A percentile compares a stretch with the other conserved stretches of the same genome.
These are phyloP conservation scores for Phylloporus sp. DNA, from an alignment of 768 basidiomycete species.

Conservation along the genomic window DNA sequence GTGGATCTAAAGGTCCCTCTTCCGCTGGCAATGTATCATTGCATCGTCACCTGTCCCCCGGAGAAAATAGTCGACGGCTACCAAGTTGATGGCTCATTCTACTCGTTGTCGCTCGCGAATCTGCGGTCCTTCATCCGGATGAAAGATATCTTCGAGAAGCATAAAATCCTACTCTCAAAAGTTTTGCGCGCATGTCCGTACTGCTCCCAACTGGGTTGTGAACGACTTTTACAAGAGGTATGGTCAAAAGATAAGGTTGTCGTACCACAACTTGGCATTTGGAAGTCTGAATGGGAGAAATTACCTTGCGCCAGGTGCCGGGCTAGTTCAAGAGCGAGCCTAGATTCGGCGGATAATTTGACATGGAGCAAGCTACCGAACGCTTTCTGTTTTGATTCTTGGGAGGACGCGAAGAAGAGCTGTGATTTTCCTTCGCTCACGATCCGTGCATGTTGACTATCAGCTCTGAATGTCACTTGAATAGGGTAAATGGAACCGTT, in stretches of 20 bases:
- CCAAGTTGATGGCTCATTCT: background rate
- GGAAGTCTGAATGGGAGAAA: background rate
- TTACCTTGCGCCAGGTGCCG: background rate
- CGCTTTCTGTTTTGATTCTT: slow-evolving; percentile 6
- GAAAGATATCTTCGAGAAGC: background rate
- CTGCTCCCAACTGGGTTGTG: background rate
- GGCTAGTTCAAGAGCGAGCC: fast-evolving
- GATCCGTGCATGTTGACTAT: background rate
- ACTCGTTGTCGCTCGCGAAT: slow-evolving; percentile 2
- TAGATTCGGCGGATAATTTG: fast-evolving
- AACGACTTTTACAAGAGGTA: fast-evolving
- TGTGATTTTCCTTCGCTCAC: background rate
- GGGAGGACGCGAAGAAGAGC: background rate
- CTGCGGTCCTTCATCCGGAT: slow-evolving; percentile 2
- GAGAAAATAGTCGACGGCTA: background rate
- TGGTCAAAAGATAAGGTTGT: background rate
- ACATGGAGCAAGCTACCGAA: slow-evolving; percentile 1
- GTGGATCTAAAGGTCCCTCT: slow-evolving; percentile 1
- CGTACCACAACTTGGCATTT: background rate
- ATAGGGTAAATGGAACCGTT: background rate
- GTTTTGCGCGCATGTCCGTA: fast-evolving
- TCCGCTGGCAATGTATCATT: slow-evolving; percentile 8
- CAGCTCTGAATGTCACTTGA: background rate
- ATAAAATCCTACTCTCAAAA: background rate
- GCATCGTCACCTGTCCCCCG: background rate